A percentile compares a stretch with the other conserved stretches of the same genome.
Conservation (phyloP, 306 rosid genomes). For the Vigna unguiculata region DNA sequence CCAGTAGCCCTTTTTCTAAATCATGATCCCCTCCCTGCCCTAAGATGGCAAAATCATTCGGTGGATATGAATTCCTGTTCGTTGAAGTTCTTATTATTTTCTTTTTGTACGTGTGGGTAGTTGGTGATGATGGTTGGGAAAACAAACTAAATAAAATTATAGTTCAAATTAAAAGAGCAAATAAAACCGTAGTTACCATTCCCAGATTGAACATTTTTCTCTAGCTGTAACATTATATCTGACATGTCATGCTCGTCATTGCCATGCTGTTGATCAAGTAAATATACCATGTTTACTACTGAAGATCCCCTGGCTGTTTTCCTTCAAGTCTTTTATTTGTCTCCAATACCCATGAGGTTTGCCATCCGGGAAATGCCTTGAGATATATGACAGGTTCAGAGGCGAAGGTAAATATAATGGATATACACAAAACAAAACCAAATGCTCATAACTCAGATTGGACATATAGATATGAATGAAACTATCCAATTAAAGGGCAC, state of each 20-base stretch:
- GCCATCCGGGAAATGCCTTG: constrained; percentile 24
- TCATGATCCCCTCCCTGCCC: constrained; percentile 9
- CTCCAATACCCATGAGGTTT: constrained; percentile 16
- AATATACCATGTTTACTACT: constrained; percentile 6
- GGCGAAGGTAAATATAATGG: constrained; percentile 1
- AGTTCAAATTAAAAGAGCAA: constrained; percentile 19
- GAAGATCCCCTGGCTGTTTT: not conserved
- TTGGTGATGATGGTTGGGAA: not conserved
- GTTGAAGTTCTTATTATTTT: constrained; percentile 10
- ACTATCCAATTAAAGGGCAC: constrained; percentile 15
- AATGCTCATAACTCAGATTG: not conserved
- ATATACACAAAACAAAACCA: not conserved
- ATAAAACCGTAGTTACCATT: constrained; percentile 17
- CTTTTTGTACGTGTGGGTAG: not conserved
- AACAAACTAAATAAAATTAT: constrained; percentile 17
- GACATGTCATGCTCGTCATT: constrained; percentile 24
- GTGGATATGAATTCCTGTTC: not conserved
- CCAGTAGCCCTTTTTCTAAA: constrained; percentile 9
- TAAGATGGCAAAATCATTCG: not conserved
- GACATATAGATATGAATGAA: not conserved
- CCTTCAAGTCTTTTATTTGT: constrained; percentile 33
- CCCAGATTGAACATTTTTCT: constrained; percentile 20
- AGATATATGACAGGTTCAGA: constrained; percentile 17
- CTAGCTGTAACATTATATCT: constrained; percentile 21
- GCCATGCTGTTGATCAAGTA: constrained; percentile 19